Evolutionary conservation across 257 asterid species (phyloP), one percentile per base, ranked within the genome.

Genomic region (Nyctanthes arbortristis): DNA sequence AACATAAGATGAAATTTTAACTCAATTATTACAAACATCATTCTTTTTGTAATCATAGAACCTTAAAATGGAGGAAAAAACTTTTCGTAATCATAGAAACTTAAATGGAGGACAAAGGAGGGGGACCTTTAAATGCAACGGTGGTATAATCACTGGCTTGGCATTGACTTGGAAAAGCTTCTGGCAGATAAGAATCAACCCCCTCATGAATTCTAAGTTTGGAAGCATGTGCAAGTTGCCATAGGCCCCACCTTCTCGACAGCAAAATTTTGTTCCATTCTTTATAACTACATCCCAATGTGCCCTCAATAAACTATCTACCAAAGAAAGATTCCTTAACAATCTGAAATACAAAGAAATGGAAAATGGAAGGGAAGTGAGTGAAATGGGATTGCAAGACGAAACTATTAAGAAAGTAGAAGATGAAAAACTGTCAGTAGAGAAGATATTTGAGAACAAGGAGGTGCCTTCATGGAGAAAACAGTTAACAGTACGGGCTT

Each of bases 381-480:
- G 27, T 32, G 66, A 49, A 14, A 5, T 25, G 31, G 73, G 20
- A 61, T 24, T 7, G n/a, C 69, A 70, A 47, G 68, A 66, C 24
- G 63, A 31, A 43, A 58, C 30, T 37, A 22, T 2, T 14, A 52
- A 22, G 36, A 31, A 54, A 59, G 61, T 32, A 7, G 79, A 49
- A 33, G 76, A 63, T 3, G 80, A 33, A 0, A 71, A 27, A 34
- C 3, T 35, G 29, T 80, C 87, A 0, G 65, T 84, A 16, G 92
- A 86, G 57, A 80, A 55, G 47, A 74, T 77, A 6, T 86, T 80
- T 30, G 90, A 84, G 67, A 40, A 72, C 2, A 60, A 59, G 40
- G 81, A 84, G 63, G 83, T 83, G 2, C 90, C 92, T 0, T 71
- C 96, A 37, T 89, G 96, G 96, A 62, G 65, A 69, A 78, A 67